Evolutionary conservation across 1,284 basidiomycete species (phyloP), one percentile per base, ranked within the genome.

Genomic region (Cystobasidiaceae sp.): DNA sequence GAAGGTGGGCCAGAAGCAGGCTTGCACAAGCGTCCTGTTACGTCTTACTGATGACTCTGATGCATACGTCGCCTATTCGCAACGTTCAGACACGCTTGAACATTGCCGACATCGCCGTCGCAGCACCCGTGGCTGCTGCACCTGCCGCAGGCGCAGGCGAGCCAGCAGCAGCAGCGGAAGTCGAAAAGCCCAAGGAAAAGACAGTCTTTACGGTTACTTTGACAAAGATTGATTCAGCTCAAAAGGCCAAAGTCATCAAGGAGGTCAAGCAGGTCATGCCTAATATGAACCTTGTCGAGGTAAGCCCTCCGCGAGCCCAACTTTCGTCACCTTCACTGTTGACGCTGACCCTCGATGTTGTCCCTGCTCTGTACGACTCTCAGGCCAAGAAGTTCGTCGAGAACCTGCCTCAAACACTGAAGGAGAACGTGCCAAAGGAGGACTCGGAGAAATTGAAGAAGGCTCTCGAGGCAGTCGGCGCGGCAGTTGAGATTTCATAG

Each of bases 301-400:
- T 93, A 75, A n/a, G n/a, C n/a, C n/a, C n/a, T n/a, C n/a, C n/a
- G n/a, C 75, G 90, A 83, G 28, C 46, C 34, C n/a, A 28, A 0
- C 1, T 1, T 17, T 27, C 23, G 1, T 23, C 2, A n/a, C 11
- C 32, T 43, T 46, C 8, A 1, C 17, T 33, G 59, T 15, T 7
- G 17, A n/a, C 34, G 25, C 39, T 52, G n/a, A n/a, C 43, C 21
- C 56, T 49, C 13, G 32, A 9, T 11, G 7, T 41, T 43, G 32
- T 49, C 21, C 17, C 15, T 41, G 8, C 32, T 17, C 11, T 61
- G 17, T 13, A 11, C n/a, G n/a, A n/a, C n/a, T n/a, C 8, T 19
- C 66, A 96, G 93, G 96, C 96, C 37, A 99, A 99, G 85, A 98
- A 97, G 81, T 97, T 98, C 74, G 96, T 98, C 67, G 96, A 99